Percentiles rank a stretch among this genome's conserved stretches.
Conservation (phyloP, 306 rosid genomes). For the Begonia peltatifolia region DNA sequence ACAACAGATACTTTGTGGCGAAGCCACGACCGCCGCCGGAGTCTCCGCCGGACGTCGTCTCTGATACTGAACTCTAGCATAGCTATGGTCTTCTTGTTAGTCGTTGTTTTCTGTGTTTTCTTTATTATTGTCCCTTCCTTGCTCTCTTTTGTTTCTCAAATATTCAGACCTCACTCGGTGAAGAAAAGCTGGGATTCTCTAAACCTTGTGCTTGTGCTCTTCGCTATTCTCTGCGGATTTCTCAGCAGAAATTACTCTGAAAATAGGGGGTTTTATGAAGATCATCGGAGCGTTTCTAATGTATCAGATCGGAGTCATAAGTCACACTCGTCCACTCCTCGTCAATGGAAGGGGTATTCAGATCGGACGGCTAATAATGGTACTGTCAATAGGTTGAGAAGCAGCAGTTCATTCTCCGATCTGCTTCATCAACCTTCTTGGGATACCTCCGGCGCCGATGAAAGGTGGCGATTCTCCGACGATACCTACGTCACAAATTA, state of each 20-base stretch:
- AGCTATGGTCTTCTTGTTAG: constrained; percentile 22
- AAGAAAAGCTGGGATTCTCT: constrained; percentile 71
- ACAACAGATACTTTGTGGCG: neutral
- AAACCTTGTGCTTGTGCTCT: constrained; percentile 56
- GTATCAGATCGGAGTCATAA: constrained; percentile 8
- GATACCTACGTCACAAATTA: constrained; percentile 26
- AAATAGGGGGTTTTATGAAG: constrained; percentile 20
- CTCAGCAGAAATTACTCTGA: constrained; percentile 31
- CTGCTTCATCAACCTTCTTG: constrained; percentile 44
- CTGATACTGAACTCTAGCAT: constrained; percentile 30
- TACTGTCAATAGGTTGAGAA: constrained; percentile 27
- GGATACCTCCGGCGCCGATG: constrained; percentile 24
- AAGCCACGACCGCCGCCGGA: constrained; percentile 11
- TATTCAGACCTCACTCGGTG: constrained; percentile 50
- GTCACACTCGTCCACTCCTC: constrained; percentile 26
- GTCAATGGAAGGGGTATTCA: constrained; percentile 36
- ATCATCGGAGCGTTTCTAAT: constrained; percentile 5
- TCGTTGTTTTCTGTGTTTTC: constrained; percentile 27
- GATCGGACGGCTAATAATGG: constrained; percentile 23
- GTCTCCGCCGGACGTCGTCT: constrained; percentile 31
- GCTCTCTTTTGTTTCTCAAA: constrained; percentile 27
- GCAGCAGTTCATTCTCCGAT: constrained; percentile 70
- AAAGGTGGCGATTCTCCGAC: constrained; percentile 47
- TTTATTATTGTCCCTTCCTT: constrained; percentile 42
- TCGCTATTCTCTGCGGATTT: constrained; percentile 75